Conservation (phyloP, 1,139 yeast species). For the Kurtzmaniella quercitrusa region DNA sequence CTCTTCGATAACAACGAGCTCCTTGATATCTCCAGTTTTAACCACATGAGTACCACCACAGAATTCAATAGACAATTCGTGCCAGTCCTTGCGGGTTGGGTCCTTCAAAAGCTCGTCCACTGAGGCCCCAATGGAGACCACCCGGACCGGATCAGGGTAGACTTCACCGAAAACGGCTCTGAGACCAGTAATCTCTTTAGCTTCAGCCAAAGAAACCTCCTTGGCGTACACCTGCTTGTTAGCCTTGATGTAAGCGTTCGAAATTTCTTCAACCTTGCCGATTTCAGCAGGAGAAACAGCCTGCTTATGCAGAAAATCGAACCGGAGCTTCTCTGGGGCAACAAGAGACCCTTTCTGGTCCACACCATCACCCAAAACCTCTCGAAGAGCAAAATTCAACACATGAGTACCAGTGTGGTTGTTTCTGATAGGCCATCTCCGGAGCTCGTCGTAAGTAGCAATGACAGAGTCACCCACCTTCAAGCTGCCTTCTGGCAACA, state of each 20-base stretch:
- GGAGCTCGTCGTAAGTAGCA: constrained; percentile 85
- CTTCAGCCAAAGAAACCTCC: constrained; percentile 72
- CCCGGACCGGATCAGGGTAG: constrained; percentile 98
- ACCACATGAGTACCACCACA: constrained; percentile 99
- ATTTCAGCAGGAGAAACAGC: constrained; percentile 71
- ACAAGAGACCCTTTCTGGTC: constrained; percentile 98
- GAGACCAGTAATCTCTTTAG: constrained; percentile 73
- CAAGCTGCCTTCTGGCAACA: constrained; percentile 69
- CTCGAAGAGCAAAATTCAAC: constrained; percentile 81
- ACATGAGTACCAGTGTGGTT: constrained; percentile 99
- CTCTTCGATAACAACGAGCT: constrained; percentile 85
- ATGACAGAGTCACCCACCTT: constrained; percentile 65
- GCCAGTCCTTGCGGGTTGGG: constrained; percentile 75
- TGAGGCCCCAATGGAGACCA: constrained; percentile 90
- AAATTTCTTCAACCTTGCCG: constrained; percentile 67
- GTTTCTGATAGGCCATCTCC: constrained; percentile 96
- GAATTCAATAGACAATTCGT: constrained; percentile 77
- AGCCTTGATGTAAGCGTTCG: constrained; percentile 65
- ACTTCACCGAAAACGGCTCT: constrained; percentile 99
- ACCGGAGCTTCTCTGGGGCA: constrained; percentile 90
- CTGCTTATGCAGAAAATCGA: constrained; percentile 91
- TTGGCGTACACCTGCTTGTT: constrained; percentile 73
- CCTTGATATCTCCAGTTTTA: constrained; percentile 90
- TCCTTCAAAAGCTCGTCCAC: constrained; percentile 72
- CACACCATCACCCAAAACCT: constrained; percentile 79